Evolutionary conservation across 2,329 filamentous ascomycete species (phyloP).

Genomic region (Aspergillus fumigatiaffinis): DNA sequence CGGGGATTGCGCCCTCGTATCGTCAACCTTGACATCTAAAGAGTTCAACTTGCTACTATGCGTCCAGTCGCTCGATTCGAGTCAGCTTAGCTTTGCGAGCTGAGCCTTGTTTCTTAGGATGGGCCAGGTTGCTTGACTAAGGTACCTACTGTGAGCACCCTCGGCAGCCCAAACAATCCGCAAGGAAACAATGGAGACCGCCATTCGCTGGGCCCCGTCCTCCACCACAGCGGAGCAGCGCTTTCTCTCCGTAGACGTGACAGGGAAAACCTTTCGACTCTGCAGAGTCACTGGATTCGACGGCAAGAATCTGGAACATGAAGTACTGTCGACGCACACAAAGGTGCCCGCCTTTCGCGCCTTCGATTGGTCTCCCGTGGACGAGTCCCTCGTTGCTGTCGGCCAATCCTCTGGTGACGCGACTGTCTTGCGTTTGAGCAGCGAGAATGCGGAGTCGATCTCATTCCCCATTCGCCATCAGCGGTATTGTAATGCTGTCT

Average conservation of each 20-base stretch:
- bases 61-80: background rate
- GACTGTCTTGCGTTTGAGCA: conserved; percentile 53
- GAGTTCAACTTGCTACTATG: background rate
- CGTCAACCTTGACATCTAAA: background rate
- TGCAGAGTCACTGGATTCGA: conserved; percentile 47
- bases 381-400: conserved; percentile 56
- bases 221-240: conserved; percentile 51
- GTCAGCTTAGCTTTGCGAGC: background rate
- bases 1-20: background rate
- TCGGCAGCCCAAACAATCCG: background rate
- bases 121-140: background rate
- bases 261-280: conserved; percentile 55
- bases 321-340: conserved; percentile 50
- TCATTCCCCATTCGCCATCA: conserved; percentile 60
- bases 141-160: background rate
- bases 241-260: conserved; percentile 60
- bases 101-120: background rate
- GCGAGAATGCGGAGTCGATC: conserved; percentile 43
- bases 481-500: conserved; percentile 62
- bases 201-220: conserved; percentile 61
- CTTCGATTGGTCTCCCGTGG: conserved; percentile 61
- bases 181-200: conserved; percentile 38
- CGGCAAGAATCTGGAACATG: conserved; percentile 46
- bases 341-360: conserved; percentile 60
- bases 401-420: conserved; percentile 61